Percentiles rank a stretch among this genome's conserved stretches.
These are phyloP conservation scores for Fraxinus sp. DNA, from an alignment of 305 asterid genomes.

Conservation along the genomic window DNA sequence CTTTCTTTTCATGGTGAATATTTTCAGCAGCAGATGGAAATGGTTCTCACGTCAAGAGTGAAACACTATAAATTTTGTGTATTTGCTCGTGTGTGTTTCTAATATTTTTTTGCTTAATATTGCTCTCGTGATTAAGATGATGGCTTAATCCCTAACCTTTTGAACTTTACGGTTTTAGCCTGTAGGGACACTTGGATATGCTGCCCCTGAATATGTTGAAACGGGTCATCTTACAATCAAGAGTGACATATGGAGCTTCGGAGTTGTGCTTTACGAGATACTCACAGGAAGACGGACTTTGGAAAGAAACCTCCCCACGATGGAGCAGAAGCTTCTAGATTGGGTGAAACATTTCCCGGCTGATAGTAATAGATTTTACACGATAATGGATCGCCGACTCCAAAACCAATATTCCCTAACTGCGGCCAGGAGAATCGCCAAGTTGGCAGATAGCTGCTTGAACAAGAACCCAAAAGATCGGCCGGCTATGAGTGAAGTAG, in stretches of 20 bases:
- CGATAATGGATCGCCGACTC: constrained; percentile 75
- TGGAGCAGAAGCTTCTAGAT: constrained; percentile 75
- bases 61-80: not conserved
- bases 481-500: constrained; percentile 68
- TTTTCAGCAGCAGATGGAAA: too few relatives aligned
- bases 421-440: constrained; percentile 68
- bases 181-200: constrained; percentile 85
- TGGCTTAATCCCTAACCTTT: not conserved
- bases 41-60: not conserved
- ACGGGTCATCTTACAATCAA: constrained; percentile 79
- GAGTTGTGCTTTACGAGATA: constrained; percentile 83
- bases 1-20: too few relatives aligned
- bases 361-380: constrained; percentile 53
- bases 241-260: constrained; percentile 91
- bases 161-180: constrained; percentile 49
- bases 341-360: constrained; percentile 83
- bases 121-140: not conserved
- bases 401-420: constrained; percentile 49
- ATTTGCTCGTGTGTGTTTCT: not conserved
- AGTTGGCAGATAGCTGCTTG: constrained; percentile 76
- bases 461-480: constrained; percentile 61
- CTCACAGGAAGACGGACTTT: constrained; percentile 76
- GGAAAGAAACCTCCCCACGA: constrained; percentile 61
- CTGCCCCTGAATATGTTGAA: constrained; percentile 85
- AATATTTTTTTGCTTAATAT: not conserved